A percentile compares a stretch with the other conserved stretches of the same genome.
Evolutionary conservation across 139 green algal species (phyloP).

Genomic region (Chlorella sorokiniana): DNA sequence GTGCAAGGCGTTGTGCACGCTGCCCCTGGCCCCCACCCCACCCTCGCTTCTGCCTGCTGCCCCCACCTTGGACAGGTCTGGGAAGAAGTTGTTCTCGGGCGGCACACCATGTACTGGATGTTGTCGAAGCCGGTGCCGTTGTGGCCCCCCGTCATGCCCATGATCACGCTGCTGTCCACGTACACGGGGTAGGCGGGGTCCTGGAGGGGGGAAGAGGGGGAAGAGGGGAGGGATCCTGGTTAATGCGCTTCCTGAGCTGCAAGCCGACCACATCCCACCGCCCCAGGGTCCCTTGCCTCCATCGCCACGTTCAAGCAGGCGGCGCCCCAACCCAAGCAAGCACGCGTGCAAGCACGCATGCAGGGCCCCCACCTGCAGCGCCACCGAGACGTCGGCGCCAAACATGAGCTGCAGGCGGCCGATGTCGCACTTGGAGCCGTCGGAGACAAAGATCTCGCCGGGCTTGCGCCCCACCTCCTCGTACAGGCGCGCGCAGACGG

Average conservation of each 20-base stretch:
- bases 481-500: constrained; percentile 87
- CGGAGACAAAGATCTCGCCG: constrained; percentile 95
- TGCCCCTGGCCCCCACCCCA: background rate
- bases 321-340: too few species aligned
- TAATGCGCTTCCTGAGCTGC: too few species aligned
- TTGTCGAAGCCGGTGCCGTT: constrained; percentile 84
- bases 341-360: too few species aligned
- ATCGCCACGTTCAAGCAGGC: too few species aligned
- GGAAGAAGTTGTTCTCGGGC: constrained; percentile 98
- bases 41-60: background rate
- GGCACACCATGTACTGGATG: constrained; percentile 96
- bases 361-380: constrained; percentile 49
- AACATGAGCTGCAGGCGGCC: constrained; percentile 93
- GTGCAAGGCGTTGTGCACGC: too few species aligned
- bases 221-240: too few species aligned
- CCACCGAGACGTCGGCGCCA: constrained; percentile 63
- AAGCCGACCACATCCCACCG: too few species aligned
- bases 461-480: constrained; percentile 57
- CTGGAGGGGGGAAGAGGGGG: too few species aligned
- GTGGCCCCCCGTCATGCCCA: constrained; percentile 91
- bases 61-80: constrained; percentile 81
- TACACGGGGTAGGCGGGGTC: constrained; percentile 99
- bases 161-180: constrained; percentile 98
- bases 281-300: too few species aligned
- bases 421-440: constrained; percentile 99